Conservation (phyloP, 176 grass and related monocot species). For the Neostapfia colusana region DNA sequence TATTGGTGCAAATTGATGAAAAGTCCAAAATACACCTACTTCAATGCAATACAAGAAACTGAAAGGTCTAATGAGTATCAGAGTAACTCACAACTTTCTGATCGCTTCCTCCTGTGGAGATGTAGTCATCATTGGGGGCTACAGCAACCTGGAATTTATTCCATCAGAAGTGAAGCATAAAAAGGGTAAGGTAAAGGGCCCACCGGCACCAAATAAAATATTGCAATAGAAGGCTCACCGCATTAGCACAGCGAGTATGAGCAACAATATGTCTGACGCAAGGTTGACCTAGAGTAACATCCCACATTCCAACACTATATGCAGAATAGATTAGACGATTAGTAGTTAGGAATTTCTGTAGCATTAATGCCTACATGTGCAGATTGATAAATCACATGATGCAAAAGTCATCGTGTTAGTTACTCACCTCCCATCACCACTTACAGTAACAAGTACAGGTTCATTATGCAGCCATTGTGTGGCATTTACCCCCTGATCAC, state of each 20-base stretch:
- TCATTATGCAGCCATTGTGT: constrained; percentile 75
- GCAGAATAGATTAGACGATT: neutral
- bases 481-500: constrained; percentile 81
- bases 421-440: constrained; percentile 80
- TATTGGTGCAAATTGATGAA: constrained; percentile 12
- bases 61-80: constrained; percentile 32
- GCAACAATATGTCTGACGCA: constrained; percentile 69
- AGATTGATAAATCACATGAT: constrained; percentile 25
- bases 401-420: neutral
- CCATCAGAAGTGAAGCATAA: constrained; percentile 33
- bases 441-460: constrained; percentile 79
- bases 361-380: constrained; percentile 24
- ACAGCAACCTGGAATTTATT: constrained; percentile 67
- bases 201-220: constrained; percentile 37
- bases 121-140: constrained; percentile 81
- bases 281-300: constrained; percentile 82
- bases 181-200: neutral
- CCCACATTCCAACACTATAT: constrained; percentile 82
- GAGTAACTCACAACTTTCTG: constrained; percentile 94
- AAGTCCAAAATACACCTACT: constrained; percentile 1
- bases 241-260: constrained; percentile 82
- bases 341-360: constrained; percentile 27
- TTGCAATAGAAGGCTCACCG: constrained; percentile 54
- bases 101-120: constrained; percentile 88
- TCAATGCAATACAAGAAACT: constrained; percentile 25